Percentiles rank a stretch among this genome's conserved stretches.
phyloP scores from a whole-genome alignment of 306 rosid genomes.

The Neltuma alba region DNA sequence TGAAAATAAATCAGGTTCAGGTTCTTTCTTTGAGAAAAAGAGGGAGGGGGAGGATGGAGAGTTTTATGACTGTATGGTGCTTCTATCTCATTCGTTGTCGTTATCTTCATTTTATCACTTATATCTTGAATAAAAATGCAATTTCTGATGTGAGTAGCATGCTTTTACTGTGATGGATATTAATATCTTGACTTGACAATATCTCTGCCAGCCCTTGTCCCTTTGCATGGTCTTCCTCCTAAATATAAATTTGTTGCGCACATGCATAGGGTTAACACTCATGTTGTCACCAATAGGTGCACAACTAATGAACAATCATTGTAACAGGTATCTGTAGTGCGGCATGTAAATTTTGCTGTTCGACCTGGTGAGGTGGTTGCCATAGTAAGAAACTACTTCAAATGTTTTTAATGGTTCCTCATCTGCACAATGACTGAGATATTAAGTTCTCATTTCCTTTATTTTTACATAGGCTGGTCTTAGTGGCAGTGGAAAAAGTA shows the following conservation, averaged over 20 bases:
- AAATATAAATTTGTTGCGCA: slow-evolving; percentile 26
- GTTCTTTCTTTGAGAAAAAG: neutral
- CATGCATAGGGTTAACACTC: slow-evolving; percentile 4
- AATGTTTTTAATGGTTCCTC: slow-evolving; percentile 33
- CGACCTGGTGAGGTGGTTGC: slow-evolving; percentile 91
- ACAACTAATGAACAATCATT: slow-evolving; percentile 32
- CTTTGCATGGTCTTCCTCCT: neutral
- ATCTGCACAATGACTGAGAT: slow-evolving; percentile 31
- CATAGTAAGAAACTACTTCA: slow-evolving; percentile 62
- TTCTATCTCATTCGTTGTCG: too few species aligned
- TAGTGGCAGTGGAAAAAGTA: slow-evolving; percentile 98
- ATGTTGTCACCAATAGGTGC: slow-evolving; percentile 15
- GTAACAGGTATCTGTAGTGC: slow-evolving; percentile 81
- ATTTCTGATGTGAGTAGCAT: slow-evolving; percentile 1
- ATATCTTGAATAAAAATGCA: slow-evolving; percentile 17
- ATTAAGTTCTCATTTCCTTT: slow-evolving; percentile 35
- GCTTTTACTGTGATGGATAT: slow-evolving; percentile 5
- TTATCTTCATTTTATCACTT: too few species aligned
- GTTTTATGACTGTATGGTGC: neutral
- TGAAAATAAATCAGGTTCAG: neutral
- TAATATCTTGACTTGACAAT: neutral
- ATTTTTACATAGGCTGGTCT: slow-evolving; percentile 75
- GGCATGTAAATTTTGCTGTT: slow-evolving; percentile 64
- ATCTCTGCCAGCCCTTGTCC: slow-evolving; percentile 8
- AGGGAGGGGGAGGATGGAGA: neutral